Evolutionary conservation across 2,329 filamentous ascomycete genomes (phyloP), one percentile per base, ranked within the genome.

Genomic region (Colletotrichum euphorbiae): DNA sequence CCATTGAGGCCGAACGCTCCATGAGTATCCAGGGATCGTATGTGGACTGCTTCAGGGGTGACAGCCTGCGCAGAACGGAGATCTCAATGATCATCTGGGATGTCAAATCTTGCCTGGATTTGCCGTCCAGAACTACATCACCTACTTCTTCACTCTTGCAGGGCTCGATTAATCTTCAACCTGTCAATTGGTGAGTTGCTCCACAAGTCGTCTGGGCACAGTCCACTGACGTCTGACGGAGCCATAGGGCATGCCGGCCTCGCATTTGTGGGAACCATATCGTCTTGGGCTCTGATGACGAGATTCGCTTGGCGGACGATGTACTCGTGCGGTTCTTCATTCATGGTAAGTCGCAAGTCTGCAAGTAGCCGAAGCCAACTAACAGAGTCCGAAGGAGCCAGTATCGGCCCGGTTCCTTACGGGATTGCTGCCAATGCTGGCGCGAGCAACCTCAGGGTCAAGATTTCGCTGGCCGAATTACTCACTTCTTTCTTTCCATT

Each of bases 401-500:
- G 48, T 15, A 51, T 51, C 31, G 48, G 24, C 2, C 28, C 48
- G 1, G 76, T 82, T 12, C 77, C 78, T 36, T 84, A 82, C 71
- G 76, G 78, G 3, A 76, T 84, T 40, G 70, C 83, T 1, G 75
- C 82, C 1, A 83, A 85, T 66, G 78, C 0, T 83, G 80, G 0
- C 79, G 79, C 48, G 17, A 51, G 24, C 0, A 79, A 82, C 6
- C 78, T 84, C 17, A 78, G 80, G 33, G 76, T 78, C 48, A 84
- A 84, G 75, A 78, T 84, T 3, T 80, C 80, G 0, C 74, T 15
- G 79, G 81, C 1, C 75, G 82, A 3, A 78, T 77, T 48, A 73
- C 79, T 28, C 87, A 86, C 75, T 85, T 87, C 68, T 76, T 85
- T 6, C 73, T 76, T 24, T 80, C 80, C 69, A 83, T 88, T 38